These are phyloP conservation scores for Haematococcus sp. DNA, from an alignment of 139 green algal species.

Conservation along the genomic window DNA sequence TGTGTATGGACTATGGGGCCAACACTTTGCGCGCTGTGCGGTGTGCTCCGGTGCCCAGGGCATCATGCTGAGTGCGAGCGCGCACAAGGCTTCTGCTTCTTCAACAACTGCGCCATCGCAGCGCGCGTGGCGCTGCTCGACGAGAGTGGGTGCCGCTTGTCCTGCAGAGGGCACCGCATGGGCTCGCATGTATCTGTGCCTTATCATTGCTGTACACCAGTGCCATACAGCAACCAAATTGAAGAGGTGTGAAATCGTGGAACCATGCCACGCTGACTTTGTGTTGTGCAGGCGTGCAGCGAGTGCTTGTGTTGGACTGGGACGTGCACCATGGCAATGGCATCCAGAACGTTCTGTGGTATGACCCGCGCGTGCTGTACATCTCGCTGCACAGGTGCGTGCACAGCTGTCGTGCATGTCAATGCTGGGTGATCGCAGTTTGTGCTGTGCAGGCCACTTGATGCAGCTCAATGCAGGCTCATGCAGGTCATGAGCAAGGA, in stretches of 20 bases:
- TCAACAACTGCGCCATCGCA: conserved; percentile 68
- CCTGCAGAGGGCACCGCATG: no score
- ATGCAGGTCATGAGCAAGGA: no score
- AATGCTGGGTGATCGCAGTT: neutral
- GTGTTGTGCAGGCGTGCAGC: conserved; percentile 21
- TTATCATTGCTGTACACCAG: no score
- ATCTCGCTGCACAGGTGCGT: conserved; percentile 61
- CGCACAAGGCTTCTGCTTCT: conserved; percentile 85
- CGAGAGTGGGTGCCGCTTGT: conserved; percentile 6
- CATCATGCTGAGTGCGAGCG: conserved; percentile 74
- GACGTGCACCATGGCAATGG: conserved; percentile 78
- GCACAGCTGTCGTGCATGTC: no score
- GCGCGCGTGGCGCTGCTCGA: conserved; percentile 42
- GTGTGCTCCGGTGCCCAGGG: no score
- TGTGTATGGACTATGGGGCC: no score
- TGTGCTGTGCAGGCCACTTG: no score
- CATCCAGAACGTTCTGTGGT: conserved; percentile 44
- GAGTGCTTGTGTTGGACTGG: conserved; percentile 69
- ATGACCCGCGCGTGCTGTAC: conserved; percentile 65
- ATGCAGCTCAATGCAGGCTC: no score
- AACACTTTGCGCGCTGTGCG: no score
- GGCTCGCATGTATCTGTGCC: no score
- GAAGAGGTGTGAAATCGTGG: neutral
- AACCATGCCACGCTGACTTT: neutral
- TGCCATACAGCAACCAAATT: no score